Conservation (phyloP, 495 filamentous ascomycete species). For the Daldinia loculata region DNA sequence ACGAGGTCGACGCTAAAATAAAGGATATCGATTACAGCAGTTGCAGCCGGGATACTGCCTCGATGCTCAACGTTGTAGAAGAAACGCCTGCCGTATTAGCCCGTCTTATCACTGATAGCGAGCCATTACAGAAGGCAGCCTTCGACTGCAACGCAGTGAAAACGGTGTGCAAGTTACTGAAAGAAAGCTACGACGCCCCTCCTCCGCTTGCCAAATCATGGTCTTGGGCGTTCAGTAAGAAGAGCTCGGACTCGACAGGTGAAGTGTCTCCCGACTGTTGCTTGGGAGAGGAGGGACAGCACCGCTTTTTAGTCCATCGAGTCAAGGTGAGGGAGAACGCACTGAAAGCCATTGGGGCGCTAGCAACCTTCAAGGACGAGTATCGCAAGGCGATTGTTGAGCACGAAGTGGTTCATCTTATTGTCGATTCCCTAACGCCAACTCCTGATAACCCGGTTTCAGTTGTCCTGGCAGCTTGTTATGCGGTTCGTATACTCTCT, state of each 20-base stretch:
- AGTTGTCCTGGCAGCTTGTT: constrained; percentile 87
- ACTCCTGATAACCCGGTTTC: constrained; percentile 58
- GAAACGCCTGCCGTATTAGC: constrained; percentile 78
- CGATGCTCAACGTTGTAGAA: constrained; percentile 67
- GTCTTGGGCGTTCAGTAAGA: constrained; percentile 53
- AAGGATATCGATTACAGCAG: constrained; percentile 42
- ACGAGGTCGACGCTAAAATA: constrained; percentile 55
- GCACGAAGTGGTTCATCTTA: constrained; percentile 77
- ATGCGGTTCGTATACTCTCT: constrained; percentile 76
- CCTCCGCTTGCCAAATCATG: constrained; percentile 49
- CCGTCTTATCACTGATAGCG: constrained; percentile 77
- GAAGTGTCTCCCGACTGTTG: constrained; percentile 45
- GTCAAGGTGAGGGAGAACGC: constrained; percentile 79
- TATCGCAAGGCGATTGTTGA: constrained; percentile 86
- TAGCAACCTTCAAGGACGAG: constrained; percentile 83
- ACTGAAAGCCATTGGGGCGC: constrained; percentile 78
- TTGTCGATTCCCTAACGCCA: constrained; percentile 82
- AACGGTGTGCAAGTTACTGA: constrained; percentile 76
- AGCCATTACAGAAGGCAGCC: constrained; percentile 80
- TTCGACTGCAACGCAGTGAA: constrained; percentile 80
- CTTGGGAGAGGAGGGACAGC: constrained; percentile 70
- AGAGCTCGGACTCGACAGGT: constrained; percentile 14
- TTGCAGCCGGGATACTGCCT: constrained; percentile 48
- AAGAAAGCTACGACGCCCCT: constrained; percentile 66
- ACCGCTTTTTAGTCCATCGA: constrained; percentile 71